Conservation (phyloP, 352 stramenopile genomes). For the Phytophthora citrophthora region DNA sequence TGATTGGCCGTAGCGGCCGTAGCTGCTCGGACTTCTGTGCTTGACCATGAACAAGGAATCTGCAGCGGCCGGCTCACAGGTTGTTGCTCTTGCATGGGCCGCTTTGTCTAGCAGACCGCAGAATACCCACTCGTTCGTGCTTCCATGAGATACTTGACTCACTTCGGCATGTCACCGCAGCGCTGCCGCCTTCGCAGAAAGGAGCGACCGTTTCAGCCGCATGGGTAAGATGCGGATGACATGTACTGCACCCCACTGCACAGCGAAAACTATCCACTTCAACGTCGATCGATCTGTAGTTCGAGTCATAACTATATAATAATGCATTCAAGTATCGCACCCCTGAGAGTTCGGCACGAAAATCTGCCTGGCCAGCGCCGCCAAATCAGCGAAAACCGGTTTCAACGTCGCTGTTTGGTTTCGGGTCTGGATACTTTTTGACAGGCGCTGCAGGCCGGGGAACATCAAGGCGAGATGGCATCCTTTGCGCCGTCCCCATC, state of each 20-base stretch:
- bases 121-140: no score
- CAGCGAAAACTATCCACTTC: conserved; percentile 7
- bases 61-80: no score
- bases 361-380: background rate
- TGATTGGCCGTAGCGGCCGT: background rate
- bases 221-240: conserved; percentile 22
- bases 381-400: conserved; percentile 12
- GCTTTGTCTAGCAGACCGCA: no score
- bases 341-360: background rate
- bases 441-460: conserved; percentile 1
- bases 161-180: no score
- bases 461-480: conserved; percentile 1
- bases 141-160: no score
- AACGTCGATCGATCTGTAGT: background rate
- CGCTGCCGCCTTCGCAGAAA: background rate
- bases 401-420: conserved; percentile 11
- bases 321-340: no score
- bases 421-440: background rate
- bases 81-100: no score
- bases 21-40: background rate
- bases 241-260: conserved; percentile 6
- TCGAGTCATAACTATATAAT: no score
- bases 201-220: conserved; percentile 16
- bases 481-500: background rate
- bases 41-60: no score